These are phyloP conservation scores for Mycena leptocephala DNA, from an alignment of 768 basidiomycete genomes.

Conservation along the genomic window DNA sequence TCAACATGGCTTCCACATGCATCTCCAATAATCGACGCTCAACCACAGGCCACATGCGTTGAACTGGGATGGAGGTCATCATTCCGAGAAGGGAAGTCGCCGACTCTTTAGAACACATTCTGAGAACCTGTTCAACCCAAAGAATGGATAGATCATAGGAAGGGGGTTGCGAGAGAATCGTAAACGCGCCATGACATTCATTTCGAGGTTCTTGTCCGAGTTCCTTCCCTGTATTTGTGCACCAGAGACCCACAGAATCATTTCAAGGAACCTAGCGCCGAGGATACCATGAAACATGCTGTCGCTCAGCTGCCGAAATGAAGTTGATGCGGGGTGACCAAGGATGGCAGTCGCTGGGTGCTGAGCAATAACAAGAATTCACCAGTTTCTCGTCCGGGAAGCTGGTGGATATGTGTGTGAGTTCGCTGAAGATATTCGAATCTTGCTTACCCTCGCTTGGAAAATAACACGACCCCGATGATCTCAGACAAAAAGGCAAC, in stretches of 20 bases:
- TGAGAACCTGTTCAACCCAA: not conserved
- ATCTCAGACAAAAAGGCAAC: conserved; percentile 1
- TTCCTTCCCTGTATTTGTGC: not conserved
- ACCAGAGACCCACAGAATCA: not conserved
- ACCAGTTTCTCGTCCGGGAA: not conserved
- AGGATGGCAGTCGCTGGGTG: not conserved
- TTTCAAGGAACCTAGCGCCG: not conserved
- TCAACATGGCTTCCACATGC: not conserved
- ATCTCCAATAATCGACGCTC: conserved; percentile 4
- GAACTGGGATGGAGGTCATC: not conserved
- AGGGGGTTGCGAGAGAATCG: not conserved
- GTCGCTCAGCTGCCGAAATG: not conserved
- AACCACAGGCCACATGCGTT: not conserved
- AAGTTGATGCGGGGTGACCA: not conserved
- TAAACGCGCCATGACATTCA: not conserved
- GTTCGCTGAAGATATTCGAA: not conserved
- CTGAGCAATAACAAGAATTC: not conserved
- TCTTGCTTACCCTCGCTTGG: conserved; percentile 3
- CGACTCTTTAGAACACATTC: not conserved
- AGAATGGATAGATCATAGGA: not conserved
- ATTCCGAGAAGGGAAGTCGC: not conserved
- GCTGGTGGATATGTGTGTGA: not conserved
- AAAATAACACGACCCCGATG: not conserved
- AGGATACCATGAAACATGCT: not conserved
- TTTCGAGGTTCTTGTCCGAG: not conserved